phyloP scores from a whole-genome alignment of 495 filamentous ascomycete species.

The Podospora tetraspora region DNA sequence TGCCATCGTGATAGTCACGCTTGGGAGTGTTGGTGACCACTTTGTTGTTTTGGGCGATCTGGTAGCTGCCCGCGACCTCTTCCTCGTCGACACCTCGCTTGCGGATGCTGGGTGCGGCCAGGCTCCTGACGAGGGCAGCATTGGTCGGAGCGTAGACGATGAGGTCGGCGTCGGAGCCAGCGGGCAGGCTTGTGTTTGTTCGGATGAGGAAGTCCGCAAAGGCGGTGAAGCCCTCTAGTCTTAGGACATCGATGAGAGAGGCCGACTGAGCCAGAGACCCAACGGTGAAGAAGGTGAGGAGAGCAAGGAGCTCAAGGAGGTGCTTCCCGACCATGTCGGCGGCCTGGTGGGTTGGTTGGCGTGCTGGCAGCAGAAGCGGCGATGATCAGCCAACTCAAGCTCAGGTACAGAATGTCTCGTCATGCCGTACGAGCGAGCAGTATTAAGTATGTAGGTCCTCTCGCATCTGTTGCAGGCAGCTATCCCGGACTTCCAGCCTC shows the following conservation, averaged over 20 bases:
- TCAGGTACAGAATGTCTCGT: neutral
- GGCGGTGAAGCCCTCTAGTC: conserved; percentile 10
- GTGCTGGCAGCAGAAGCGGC: neutral
- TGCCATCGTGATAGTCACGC: neutral
- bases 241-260: conserved; percentile 6
- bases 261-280: conserved; percentile 11
- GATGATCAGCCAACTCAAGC: neutral
- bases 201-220: conserved; percentile 1
- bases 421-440: neutral
- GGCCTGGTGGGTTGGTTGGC: neutral
- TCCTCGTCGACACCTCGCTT: neutral
- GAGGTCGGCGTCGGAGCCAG: neutral
- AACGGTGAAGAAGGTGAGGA: conserved; percentile 6
- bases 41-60: neutral
- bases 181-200: neutral
- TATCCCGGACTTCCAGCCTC: neutral
- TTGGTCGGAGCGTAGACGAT: conserved; percentile 10
- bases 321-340: neutral
- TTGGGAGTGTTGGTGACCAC: neutral
- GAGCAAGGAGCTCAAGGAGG: neutral
- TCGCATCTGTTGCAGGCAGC: neutral
- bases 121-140: neutral
- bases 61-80: neutral
- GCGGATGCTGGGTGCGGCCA: neutral
- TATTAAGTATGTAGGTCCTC: neutral